Evolutionary conservation across 768 basidiomycete genomes (phyloP), one percentile per base, ranked within the genome.

Genomic region (Suillus americanus): DNA sequence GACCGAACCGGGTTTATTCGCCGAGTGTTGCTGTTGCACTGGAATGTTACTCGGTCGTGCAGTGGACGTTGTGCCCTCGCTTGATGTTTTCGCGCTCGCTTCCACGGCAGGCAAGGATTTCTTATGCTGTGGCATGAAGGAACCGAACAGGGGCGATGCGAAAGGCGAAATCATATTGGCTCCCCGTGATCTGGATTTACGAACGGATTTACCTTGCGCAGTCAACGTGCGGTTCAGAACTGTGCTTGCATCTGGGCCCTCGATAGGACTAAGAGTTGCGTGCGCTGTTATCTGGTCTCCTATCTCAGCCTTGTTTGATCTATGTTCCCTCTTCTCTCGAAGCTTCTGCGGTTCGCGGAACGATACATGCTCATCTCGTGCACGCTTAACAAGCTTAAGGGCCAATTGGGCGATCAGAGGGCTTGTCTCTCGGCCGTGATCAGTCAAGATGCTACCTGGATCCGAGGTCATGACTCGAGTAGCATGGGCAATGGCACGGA

Each of bases 391-490:
- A 16, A 95, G 83, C 46, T 86, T 83, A 63, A 90, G 79, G 1
- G 93, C 92, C 3, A 92, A 80, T 33, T 75, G 75, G 1, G 84
- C 82, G 43, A 94, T 80, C n/a, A 90, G 77, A 0, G 82, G 78
- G 9, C 84, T 80, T 0, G 88, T 87, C 12, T 90, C 91, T 4
- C 74, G 79, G 0, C 90, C 91, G 64, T 87, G 83, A 73, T 94
- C 89, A 0, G 84, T 82, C 12, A 95, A 83, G 63, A 95, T 85
- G 67, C 91, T 92, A 14, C 83, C 79, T 0, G 92, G 84, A 68
- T 91, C 91, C 3, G 86, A 82, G 0, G 90, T 90, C 92, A 95
- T 94, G n/a, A 94, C 89, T 3, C 93, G 86, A 1, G 90, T 94
- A 1, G 93, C 92, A 62, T 94, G 88, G 20, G 85, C 84, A 62